Base-by-base conservation (phyloP, 73 alveolate species). In the Effrenium voratum region DNA sequence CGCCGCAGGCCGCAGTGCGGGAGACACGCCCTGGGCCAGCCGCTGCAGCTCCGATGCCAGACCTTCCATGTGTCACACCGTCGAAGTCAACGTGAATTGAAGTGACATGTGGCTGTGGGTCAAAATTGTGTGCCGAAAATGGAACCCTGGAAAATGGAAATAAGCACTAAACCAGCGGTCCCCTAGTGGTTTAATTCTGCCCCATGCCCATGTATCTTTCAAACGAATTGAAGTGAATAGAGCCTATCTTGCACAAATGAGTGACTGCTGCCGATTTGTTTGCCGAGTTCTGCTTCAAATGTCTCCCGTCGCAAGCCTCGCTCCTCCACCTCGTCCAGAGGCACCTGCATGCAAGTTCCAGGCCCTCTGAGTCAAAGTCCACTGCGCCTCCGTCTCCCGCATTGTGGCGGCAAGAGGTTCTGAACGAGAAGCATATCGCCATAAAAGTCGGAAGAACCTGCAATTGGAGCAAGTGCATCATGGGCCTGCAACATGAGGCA, bases 381-480 rank as follows among this genome's bases (percentile, higher is more conserved):
- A 52, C 19, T 52, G 63, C 63, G 63, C 63, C 19, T 8, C 63
- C 8, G 26, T 52, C 26, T 19, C 26, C 63, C 19, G 63, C 63
- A 52, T 52, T 52, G 63, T 19, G 63, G 52, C 52, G 52, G 6
- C 38, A 10, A 16, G 40, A 15, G 80, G 57, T 47, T 50, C 52
- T 80, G 36, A 57, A 36, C 57, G 77, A 52, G 80, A 47, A 49
- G 75, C 93, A 30, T 84, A 59, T 6, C 52, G 32, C 93, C 93
- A 84, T 28, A 84, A 80, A 2, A 84, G 80, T 15, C 93, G 93
- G 60, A 55, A 57, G 49, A 84, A 84, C 73, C 93, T 84, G 59
- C 59, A 32, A 0, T 38, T 32, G 28, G 1, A 36, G 30, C 5
- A 36, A 52, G 40, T 16, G 76, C 93, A 22, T 49, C 93, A n/a